Percentiles rank a stretch among this genome's conserved stretches.
phyloP scores from a whole-genome alignment of 2,329 filamentous ascomycete species.

The Chrysoporthe cubensis region DNA sequence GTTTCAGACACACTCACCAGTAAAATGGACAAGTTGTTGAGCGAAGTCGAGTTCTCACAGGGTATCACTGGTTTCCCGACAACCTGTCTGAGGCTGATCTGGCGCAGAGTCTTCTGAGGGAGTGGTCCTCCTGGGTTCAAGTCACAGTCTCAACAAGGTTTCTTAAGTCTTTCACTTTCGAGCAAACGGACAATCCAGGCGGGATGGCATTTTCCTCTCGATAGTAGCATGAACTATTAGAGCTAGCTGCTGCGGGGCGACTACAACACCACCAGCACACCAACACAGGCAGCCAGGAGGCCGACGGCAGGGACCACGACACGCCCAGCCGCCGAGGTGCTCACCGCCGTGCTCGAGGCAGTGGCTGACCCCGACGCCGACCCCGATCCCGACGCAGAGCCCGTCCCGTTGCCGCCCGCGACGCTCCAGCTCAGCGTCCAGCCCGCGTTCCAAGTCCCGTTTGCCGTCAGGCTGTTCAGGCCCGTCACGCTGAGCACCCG shows the following conservation, averaged over 20 bases:
- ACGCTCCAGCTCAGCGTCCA: slow-evolving; percentile 61
- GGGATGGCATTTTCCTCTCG: background rate
- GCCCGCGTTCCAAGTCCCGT: slow-evolving; percentile 60
- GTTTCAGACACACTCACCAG: too few species aligned
- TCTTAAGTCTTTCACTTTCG: too few species aligned
- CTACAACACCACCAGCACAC: slow-evolving; percentile 11
- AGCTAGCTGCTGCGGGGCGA: background rate
- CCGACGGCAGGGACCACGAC: background rate
- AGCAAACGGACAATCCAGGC: too few species aligned
- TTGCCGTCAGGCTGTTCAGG: slow-evolving; percentile 50
- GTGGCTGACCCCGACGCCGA: background rate
- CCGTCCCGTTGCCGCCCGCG: slow-evolving; percentile 6
- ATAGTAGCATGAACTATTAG: background rate
- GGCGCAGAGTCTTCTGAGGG: too few species aligned
- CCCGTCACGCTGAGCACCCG: slow-evolving; percentile 55
- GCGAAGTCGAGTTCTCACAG: too few species aligned
- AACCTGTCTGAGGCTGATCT: too few species aligned
- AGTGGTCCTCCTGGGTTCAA: too few species aligned
- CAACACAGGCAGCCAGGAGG: slow-evolving; percentile 3
- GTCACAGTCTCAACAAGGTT: too few species aligned
- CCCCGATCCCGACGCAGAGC: background rate
- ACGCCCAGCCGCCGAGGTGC: background rate
- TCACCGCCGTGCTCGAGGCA: background rate
- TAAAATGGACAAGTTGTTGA: too few species aligned
- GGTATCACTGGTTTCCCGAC: too few species aligned